These are phyloP conservation scores for Tetrahymena malaccensis DNA, from an alignment of 73 alveolate genomes.

Conservation along the genomic window DNA sequence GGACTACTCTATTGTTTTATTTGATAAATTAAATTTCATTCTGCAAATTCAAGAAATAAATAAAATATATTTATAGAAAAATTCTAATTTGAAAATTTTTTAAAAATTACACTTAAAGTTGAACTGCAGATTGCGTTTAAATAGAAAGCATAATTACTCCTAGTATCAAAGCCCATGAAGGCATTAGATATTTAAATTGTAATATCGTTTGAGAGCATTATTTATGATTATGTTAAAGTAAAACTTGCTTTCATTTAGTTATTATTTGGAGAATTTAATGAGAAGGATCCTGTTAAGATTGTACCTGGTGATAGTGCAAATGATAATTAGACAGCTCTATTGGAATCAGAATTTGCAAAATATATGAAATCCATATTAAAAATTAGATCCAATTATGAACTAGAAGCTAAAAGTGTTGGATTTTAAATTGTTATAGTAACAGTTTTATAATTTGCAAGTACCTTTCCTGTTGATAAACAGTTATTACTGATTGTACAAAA, in stretches of 20 bases:
- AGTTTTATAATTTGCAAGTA: not conserved
- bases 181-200: not conserved
- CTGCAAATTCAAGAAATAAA: too few species aligned
- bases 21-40: too few species aligned
- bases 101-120: not conserved
- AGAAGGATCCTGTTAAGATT: not conserved
- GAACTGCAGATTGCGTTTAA: not conserved
- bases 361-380: not conserved
- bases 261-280: not conserved
- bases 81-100: too few species aligned
- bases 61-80: too few species aligned
- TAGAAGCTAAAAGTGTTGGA: not conserved
- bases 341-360: not conserved
- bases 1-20: not conserved
- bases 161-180: not conserved
- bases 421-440: not conserved
- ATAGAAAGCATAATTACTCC: not conserved
- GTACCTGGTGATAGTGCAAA: not conserved
- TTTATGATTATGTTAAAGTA: not conserved
- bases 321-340: not conserved
- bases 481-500: not conserved
- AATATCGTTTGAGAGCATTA: not conserved
- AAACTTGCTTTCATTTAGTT: not conserved
- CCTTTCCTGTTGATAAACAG: not conserved
- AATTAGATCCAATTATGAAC: not conserved